These are phyloP conservation scores for Fragilaria crotonensis DNA, from an alignment of 108 stramenopile genomes.

Conservation along the genomic window DNA sequence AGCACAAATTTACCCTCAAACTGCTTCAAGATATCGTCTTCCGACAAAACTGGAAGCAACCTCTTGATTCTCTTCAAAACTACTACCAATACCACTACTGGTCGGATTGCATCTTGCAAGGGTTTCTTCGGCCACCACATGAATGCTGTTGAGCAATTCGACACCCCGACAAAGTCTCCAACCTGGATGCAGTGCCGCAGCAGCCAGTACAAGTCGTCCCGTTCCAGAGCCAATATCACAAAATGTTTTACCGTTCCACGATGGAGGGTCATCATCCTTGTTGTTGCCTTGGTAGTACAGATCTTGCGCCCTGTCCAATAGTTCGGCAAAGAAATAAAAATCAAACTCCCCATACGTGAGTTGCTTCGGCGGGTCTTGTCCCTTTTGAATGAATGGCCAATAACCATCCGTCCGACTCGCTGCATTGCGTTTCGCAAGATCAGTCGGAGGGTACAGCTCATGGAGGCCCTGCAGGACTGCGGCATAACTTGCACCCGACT, in stretches of 20 bases:
- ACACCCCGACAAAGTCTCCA: constrained; percentile 60
- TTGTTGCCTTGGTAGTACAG: constrained; percentile 2
- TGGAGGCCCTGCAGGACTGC: constrained; percentile 36
- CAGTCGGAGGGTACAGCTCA: constrained; percentile 44
- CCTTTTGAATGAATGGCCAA: constrained; percentile 61
- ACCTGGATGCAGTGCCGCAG: constrained; percentile 50
- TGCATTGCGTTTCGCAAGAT: constrained; percentile 54
- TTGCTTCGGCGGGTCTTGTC: constrained; percentile 56
- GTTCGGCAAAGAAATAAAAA: constrained; percentile 52
- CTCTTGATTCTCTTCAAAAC: neutral
- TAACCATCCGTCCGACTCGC: constrained; percentile 72
- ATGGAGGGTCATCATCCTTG: neutral
- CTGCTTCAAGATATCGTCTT: neutral
- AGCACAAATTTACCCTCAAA: neutral
- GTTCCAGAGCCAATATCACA: constrained; percentile 72
- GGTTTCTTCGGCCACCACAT: constrained; percentile 38
- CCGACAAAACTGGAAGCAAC: neutral
- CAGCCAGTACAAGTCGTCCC: constrained; percentile 66
- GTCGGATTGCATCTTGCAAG: constrained; percentile 14
- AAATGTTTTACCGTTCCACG: constrained; percentile 45
- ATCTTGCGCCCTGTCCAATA: constrained; percentile 43
- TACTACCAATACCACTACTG: neutral
- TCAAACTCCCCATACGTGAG: constrained; percentile 83
- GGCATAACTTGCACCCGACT: constrained; percentile 18
- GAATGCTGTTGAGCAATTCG: constrained; percentile 54